A percentile compares a stretch with the other conserved stretches of the same genome.
Evolutionary conservation across 495 filamentous ascomycete genomes (phyloP).

Genomic region (Pseudotulostoma volvatum): DNA sequence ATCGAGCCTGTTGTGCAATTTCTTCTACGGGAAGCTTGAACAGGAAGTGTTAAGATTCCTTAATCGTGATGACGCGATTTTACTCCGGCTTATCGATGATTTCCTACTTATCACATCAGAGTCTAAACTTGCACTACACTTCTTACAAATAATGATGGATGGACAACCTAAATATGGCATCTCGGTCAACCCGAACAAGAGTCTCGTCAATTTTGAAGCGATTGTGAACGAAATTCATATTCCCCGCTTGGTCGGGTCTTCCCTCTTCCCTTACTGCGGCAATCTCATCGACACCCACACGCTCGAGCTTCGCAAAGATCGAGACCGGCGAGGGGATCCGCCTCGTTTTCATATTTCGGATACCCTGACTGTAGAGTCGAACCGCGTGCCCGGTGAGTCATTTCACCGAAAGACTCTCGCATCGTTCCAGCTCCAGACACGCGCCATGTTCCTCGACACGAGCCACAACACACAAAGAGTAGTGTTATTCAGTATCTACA

Average conservation of each 20-base stretch:
- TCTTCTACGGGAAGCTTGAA: constrained; percentile 86
- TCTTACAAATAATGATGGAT: constrained; percentile 61
- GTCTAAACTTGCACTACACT: constrained; percentile 42
- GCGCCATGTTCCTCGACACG: constrained; percentile 81
- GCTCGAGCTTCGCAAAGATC: constrained; percentile 54
- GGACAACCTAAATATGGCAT: constrained; percentile 71
- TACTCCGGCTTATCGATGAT: constrained; percentile 78
- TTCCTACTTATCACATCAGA: constrained; percentile 76
- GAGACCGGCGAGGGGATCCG: constrained; percentile 26
- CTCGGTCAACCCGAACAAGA: constrained; percentile 58
- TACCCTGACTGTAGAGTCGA: constrained; percentile 62
- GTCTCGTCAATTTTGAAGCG: constrained; percentile 71
- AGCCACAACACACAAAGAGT: constrained; percentile 52
- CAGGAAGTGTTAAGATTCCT: constrained; percentile 49
- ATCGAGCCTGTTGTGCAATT: constrained; percentile 76
- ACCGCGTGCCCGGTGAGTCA: constrained; percentile 47
- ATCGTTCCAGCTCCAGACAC: constrained; percentile 70
- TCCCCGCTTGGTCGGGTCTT: constrained; percentile 27
- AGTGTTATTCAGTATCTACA: constrained; percentile 57
- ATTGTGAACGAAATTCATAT: constrained; percentile 38
- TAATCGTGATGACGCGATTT: constrained; percentile 37
- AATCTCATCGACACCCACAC: constrained; percentile 56
- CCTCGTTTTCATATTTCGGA: constrained; percentile 27
- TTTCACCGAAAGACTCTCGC: constrained; percentile 68
- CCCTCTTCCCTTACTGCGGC: constrained; percentile 77